These are phyloP conservation scores for Thraustotheca clavata DNA, from an alignment of 352 stramenopile genomes.

Conservation along the genomic window DNA sequence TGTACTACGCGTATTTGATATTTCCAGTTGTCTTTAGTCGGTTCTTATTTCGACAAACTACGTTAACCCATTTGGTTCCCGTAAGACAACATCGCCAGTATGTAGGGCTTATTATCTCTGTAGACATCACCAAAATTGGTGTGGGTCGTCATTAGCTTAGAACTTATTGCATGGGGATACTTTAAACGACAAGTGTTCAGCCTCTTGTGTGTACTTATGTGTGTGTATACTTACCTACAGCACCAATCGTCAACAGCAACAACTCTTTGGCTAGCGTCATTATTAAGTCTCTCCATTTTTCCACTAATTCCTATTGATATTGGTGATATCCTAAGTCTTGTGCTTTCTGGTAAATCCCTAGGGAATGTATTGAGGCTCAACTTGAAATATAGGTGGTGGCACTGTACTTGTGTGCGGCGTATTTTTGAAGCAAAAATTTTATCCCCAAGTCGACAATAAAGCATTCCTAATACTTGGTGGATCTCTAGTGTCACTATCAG, in stretches of 20 bases:
- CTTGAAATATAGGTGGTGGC: background rate
- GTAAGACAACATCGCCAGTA: conserved; percentile 22
- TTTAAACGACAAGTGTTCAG: conserved; percentile 37
- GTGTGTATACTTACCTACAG: conserved; percentile 30
- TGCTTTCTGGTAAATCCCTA: conserved; percentile 26
- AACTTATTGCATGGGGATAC: conserved; percentile 18
- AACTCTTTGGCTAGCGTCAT: conserved; percentile 37
- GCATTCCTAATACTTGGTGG: conserved; percentile 6
- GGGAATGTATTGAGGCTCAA: background rate
- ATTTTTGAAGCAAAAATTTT: background rate
- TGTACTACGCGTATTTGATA: conserved; percentile 67
- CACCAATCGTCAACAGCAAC: conserved; percentile 20
- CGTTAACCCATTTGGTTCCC: no score
- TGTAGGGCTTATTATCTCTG: conserved; percentile 5
- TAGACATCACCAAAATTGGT: background rate
- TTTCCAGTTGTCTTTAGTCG: conserved; percentile 65
- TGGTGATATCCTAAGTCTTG: conserved; percentile 50
- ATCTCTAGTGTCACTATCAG: background rate
- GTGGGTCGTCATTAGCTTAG: conserved; percentile 10
- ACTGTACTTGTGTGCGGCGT: background rate
- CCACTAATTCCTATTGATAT: conserved; percentile 67
- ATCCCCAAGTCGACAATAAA: background rate
- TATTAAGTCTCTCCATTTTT: conserved; percentile 55
- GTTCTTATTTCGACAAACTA: conserved; percentile 44
- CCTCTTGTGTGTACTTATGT: conserved; percentile 48